Evolutionary conservation across 208 protist species (phyloP).

Genomic region (Leishmania tarentolae): DNA sequence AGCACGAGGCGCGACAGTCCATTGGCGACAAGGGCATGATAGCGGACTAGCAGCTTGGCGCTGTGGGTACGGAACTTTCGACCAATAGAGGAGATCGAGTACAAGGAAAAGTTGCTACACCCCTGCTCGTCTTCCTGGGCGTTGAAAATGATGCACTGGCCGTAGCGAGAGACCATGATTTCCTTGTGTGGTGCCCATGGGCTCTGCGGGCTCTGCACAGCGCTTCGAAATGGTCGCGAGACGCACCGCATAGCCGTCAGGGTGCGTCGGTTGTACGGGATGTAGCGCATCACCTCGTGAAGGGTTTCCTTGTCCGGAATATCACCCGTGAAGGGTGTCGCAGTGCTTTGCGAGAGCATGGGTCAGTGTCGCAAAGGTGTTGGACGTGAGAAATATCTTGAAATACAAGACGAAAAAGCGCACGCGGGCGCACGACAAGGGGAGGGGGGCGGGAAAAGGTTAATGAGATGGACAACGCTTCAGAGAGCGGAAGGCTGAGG

Average conservation of each 20-base stretch:
- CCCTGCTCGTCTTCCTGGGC: conserved; percentile 69
- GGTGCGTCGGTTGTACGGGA: conserved; percentile 87
- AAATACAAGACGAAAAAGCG: background rate
- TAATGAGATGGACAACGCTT: background rate
- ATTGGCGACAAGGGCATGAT: conserved; percentile 68
- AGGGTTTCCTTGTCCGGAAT: conserved; percentile 57
- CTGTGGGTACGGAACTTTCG: conserved; percentile 77
- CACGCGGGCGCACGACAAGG: background rate
- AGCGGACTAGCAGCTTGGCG: conserved; percentile 65
- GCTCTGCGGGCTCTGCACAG: conserved; percentile 65
- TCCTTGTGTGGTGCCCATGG: conserved; percentile 72
- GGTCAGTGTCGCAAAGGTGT: background rate
- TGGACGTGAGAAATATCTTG: background rate
- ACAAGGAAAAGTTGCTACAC: conserved; percentile 60
- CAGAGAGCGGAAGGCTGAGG: background rate
- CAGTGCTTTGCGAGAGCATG: conserved; percentile 55
- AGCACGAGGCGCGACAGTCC: conserved; percentile 70
- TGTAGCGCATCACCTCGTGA: conserved; percentile 77
- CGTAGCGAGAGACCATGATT: conserved; percentile 80
- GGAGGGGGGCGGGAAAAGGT: background rate
- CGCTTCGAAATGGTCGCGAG: conserved; percentile 73
- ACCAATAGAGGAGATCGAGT: conserved; percentile 74
- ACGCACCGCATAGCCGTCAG: conserved; percentile 81
- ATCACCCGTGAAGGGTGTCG: conserved; percentile 56
- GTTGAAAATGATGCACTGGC: conserved; percentile 84